Evolutionary conservation across 805 yeast species (phyloP).

Genomic region (Debaryomyces maramus): DNA sequence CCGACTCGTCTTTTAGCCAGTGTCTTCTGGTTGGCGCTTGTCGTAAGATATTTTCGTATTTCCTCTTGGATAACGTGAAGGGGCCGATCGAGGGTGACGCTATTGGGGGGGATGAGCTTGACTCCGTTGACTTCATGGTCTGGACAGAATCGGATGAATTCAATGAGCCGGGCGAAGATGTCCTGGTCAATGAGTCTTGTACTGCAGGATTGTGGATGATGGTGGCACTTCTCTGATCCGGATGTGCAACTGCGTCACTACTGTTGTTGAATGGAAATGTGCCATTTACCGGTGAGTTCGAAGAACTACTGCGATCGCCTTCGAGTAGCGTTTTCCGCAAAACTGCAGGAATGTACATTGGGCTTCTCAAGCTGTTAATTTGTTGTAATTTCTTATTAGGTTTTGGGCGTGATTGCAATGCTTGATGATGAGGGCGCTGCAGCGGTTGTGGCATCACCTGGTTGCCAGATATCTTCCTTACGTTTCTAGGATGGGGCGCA

Average conservation of each 20-base stretch:
- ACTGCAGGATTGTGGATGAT: no score
- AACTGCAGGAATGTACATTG: slow-evolving; percentile 90
- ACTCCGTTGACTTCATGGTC: slow-evolving; percentile 30
- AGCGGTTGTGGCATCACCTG: slow-evolving; percentile 4
- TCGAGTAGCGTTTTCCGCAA: slow-evolving; percentile 48
- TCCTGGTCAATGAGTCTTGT: neutral
- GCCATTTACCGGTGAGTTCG: slow-evolving; percentile 3
- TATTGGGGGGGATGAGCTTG: slow-evolving; percentile 14
- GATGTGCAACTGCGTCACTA: no score
- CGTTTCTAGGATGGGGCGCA: slow-evolving; percentile 22
- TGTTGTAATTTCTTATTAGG: slow-evolving; percentile 53
- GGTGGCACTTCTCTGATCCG: no score
- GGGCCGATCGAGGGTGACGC: slow-evolving; percentile 7
- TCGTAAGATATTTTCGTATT: slow-evolving; percentile 28
- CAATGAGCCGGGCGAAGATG: slow-evolving; percentile 17
- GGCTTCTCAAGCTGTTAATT: slow-evolving; percentile 77
- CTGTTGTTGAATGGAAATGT: neutral
- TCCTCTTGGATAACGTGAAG: slow-evolving; percentile 16
- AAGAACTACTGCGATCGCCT: neutral
- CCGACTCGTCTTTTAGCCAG: slow-evolving; percentile 72
- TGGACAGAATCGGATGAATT: slow-evolving; percentile 33
- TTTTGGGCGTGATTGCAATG: slow-evolving; percentile 5
- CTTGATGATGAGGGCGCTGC: slow-evolving; percentile 1
- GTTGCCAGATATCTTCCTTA: slow-evolving; percentile 15
- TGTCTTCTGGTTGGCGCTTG: slow-evolving; percentile 58